A percentile compares a stretch with the other conserved stretches of the same genome.
Conservation (phyloP, 768 basidiomycete species). For the Mycena latifolia region DNA sequence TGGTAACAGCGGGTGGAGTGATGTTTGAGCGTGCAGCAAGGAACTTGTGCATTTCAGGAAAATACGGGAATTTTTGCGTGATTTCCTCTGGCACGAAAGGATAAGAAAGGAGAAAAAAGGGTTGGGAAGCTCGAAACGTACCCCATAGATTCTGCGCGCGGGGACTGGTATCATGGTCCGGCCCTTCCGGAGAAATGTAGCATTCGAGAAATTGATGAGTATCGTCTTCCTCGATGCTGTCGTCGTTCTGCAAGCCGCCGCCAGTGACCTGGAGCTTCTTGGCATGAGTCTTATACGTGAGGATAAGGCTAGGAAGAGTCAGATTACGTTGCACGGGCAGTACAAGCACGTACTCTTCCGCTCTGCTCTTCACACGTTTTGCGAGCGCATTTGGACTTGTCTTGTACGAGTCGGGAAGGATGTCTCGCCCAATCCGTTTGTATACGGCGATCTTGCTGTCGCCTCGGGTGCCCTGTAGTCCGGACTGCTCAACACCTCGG, state of each 20-base stretch:
- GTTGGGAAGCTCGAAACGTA: constrained; percentile 9
- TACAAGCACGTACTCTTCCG: constrained; percentile 28
- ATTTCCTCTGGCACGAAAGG: constrained; percentile 32
- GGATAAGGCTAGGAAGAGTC: constrained; percentile 22
- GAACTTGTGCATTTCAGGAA: constrained; percentile 24
- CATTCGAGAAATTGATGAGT: constrained; percentile 8
- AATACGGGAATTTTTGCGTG: constrained; percentile 37
- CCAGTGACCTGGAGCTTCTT: constrained; percentile 37
- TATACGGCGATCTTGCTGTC: constrained; percentile 38
- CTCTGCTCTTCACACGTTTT: constrained; percentile 38
- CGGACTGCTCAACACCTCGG: too few relatives aligned
- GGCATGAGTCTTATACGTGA: constrained; percentile 28
- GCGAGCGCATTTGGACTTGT: constrained; percentile 30
- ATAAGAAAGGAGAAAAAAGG: background rate
- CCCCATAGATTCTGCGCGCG: constrained; percentile 43
- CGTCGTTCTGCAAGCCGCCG: constrained; percentile 32
- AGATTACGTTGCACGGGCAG: background rate
- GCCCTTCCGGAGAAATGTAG: constrained; percentile 15
- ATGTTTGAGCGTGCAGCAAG: constrained; percentile 41
- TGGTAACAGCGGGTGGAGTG: constrained; percentile 42
- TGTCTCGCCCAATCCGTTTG: constrained; percentile 37
- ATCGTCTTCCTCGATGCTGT: constrained; percentile 11
- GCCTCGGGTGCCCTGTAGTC: constrained; percentile 1
- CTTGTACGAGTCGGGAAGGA: constrained; percentile 36
- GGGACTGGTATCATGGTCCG: constrained; percentile 28